A percentile compares a stretch with the other conserved stretches of the same genome.
Evolutionary conservation across 2,329 filamentous ascomycete species (phyloP).

Genomic region (Colletotrichum camelliae): DNA sequence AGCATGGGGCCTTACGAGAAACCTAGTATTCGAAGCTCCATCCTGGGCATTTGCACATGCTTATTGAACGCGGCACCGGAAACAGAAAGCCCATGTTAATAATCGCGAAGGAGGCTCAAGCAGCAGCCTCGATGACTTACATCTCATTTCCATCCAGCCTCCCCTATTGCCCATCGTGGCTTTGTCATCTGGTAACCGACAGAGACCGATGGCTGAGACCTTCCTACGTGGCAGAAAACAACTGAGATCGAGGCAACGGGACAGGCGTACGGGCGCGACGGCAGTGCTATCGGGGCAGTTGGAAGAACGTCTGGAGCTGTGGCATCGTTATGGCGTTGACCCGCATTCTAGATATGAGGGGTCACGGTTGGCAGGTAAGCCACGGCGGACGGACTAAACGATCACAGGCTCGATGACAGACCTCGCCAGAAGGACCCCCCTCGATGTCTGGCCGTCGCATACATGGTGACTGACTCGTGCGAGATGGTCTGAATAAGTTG

Average conservation of each 20-base stretch:
- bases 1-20: not conserved
- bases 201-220: not conserved
- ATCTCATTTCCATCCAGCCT: not conserved
- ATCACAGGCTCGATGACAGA: not conserved
- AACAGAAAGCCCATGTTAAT: not conserved
- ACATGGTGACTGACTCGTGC: not conserved
- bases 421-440: not conserved
- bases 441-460: not conserved
- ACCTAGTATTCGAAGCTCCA: not conserved
- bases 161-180: not conserved
- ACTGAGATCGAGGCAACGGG: not conserved
- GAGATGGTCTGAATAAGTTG: not conserved
- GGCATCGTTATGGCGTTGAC: not conserved
- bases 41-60: not conserved
- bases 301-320: not conserved
- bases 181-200: not conserved
- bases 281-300: not conserved
- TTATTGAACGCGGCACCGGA: not conserved
- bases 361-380: not conserved
- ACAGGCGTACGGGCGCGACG: not conserved
- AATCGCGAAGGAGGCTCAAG: not conserved
- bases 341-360: not conserved
- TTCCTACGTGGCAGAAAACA: not conserved
- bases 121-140: not conserved
- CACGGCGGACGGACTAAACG: not conserved